Evolutionary conservation across 352 stramenopile species (phyloP).

Genomic region (Phytophthora pistaciae): DNA sequence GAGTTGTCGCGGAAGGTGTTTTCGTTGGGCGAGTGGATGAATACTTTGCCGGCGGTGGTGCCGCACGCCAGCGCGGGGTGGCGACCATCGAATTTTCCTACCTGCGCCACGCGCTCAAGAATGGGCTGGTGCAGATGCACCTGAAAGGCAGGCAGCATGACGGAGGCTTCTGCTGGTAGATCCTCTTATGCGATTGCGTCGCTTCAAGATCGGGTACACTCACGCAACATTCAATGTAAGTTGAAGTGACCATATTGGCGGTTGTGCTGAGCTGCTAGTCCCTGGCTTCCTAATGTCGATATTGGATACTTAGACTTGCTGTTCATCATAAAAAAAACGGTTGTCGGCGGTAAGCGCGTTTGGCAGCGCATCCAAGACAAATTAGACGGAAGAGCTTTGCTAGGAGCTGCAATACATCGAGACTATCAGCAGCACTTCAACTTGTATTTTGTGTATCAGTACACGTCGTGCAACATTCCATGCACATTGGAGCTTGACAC

Average conservation of each 20-base stretch:
- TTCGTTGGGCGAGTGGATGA: slow-evolving; percentile 92
- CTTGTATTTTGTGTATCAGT: background rate
- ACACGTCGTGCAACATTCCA: slow-evolving; percentile 33
- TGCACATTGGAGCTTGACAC: slow-evolving; percentile 12
- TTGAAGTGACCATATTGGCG: background rate
- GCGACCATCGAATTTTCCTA: slow-evolving; percentile 86
- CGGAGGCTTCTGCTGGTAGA: background rate
- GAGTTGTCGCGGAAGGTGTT: slow-evolving; percentile 53
- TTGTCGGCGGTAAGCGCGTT: background rate
- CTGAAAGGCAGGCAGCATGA: slow-evolving; percentile 84
- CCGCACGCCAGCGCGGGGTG: slow-evolving; percentile 82
- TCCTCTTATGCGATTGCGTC: slow-evolving; percentile 15
- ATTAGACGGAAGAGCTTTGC: background rate
- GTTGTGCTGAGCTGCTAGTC: too few relatives aligned
- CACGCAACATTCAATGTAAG: slow-evolving; percentile 19
- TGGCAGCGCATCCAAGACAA: background rate
- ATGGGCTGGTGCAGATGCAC: slow-evolving; percentile 86
- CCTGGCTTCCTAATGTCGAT: too few relatives aligned
- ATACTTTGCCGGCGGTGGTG: slow-evolving; percentile 92
- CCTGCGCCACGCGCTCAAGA: slow-evolving; percentile 73
- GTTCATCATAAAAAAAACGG: too few relatives aligned
- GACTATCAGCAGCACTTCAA: background rate
- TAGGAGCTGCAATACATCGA: background rate
- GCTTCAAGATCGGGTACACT: slow-evolving; percentile 41
- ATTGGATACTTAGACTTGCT: too few relatives aligned